Evolutionary conservation across 2,329 filamentous ascomycete species (phyloP).

Genomic region (Colletotrichum agaves): DNA sequence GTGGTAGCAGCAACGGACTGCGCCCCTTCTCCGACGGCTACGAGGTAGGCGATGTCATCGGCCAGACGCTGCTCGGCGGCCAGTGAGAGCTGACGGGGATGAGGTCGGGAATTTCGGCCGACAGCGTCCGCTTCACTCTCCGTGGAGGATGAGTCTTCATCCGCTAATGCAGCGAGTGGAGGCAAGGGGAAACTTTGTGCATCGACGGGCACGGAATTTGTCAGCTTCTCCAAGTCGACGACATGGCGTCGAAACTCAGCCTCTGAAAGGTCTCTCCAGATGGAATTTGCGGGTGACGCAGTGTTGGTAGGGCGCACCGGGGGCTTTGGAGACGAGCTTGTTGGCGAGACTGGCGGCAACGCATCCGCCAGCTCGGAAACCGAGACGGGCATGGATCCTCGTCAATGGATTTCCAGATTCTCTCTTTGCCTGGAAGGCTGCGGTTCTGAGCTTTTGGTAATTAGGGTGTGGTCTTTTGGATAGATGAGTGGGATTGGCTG

Average conservation of each 20-base stretch:
- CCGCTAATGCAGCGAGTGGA: not conserved
- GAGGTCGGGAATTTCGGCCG: slow-evolving; percentile 5
- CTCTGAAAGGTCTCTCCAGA: slow-evolving; percentile 33
- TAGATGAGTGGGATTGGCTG: not conserved
- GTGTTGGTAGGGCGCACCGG: slow-evolving; percentile 16
- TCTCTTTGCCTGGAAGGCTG: not conserved
- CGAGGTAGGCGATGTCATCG: slow-evolving; percentile 34
- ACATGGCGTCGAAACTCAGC: slow-evolving; percentile 29
- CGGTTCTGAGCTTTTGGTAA: no score
- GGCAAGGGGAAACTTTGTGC: slow-evolving; percentile 19
- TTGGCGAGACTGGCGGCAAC: not conserved
- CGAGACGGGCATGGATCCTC: slow-evolving; percentile 20
- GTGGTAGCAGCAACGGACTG: slow-evolving; percentile 38
- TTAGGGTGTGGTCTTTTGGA: no score
- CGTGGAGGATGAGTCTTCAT: not conserved
- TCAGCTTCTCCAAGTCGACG: slow-evolving; percentile 32
- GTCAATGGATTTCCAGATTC: not conserved
- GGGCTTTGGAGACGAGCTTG: not conserved
- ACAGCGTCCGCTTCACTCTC: not conserved
- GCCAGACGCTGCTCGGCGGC: slow-evolving; percentile 32
- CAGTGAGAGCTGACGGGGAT: slow-evolving; percentile 15
- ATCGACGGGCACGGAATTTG: slow-evolving; percentile 35
- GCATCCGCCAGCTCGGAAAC: not conserved
- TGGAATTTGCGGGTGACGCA: slow-evolving; percentile 26
- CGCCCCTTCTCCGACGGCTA: slow-evolving; percentile 37